Percentiles rank a stretch among this genome's conserved stretches.
These are phyloP conservation scores for Claviceps purpurea DNA, from an alignment of 2,329 filamentous ascomycete species.

Conservation along the genomic window DNA sequence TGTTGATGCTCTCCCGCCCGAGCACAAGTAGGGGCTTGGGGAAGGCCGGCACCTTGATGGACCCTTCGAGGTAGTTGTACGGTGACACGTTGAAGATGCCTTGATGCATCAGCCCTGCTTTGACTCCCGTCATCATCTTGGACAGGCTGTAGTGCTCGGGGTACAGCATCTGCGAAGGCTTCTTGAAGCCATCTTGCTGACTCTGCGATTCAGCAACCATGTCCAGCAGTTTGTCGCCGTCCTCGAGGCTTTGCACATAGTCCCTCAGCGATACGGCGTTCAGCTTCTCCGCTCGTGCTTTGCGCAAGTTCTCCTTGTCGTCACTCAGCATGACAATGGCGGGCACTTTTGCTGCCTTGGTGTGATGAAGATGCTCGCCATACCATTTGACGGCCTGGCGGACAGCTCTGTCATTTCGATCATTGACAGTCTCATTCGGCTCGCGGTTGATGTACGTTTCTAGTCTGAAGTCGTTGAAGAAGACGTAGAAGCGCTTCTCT, in stretches of 20 bases:
- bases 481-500: constrained; percentile 95
- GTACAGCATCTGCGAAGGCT: constrained; percentile 60
- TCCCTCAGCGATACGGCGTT: constrained; percentile 53
- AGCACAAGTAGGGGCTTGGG: constrained; percentile 78
- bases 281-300: constrained; percentile 65
- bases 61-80: constrained; percentile 95
- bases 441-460: constrained; percentile 76
- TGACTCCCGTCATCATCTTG: constrained; percentile 87
- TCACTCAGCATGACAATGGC: constrained; percentile 88
- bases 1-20: constrained; percentile 91
- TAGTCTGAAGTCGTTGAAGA: constrained; percentile 94
- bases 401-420: constrained; percentile 88
- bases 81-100: constrained; percentile 92
- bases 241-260: constrained; percentile 74
- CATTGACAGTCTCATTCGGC: constrained; percentile 78
- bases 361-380: constrained; percentile 59
- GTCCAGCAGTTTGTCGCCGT: constrained; percentile 74
- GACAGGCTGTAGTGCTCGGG: constrained; percentile 82
- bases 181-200: constrained; percentile 44
- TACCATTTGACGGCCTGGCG: constrained; percentile 85
- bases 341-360: constrained; percentile 49
- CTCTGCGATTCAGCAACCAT: constrained; percentile 80
- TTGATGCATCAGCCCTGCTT: constrained; percentile 79
- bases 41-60: constrained; percentile 80
- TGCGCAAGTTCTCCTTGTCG: constrained; percentile 74